phyloP scores from a whole-genome alignment of 805 yeast genomes.

The Pichia occidentalis region DNA sequence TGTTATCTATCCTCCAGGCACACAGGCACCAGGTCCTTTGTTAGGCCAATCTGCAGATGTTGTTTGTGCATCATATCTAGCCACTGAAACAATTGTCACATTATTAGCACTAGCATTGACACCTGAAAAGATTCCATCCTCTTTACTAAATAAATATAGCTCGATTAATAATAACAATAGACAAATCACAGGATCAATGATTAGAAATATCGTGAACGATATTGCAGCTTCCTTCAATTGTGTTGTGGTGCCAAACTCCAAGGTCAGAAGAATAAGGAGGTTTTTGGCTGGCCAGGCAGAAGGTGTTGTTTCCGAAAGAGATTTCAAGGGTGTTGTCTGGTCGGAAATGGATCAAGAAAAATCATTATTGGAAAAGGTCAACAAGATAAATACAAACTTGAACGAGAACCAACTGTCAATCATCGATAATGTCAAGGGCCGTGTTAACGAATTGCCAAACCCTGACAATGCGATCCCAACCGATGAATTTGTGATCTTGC shows the following conservation, averaged over 20 bases:
- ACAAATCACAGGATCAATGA: slow-evolving; percentile 56
- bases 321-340: slow-evolving; percentile 89
- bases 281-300: slow-evolving; percentile 95
- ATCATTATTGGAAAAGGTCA: slow-evolving; percentile 26
- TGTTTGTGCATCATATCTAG: slow-evolving; percentile 79
- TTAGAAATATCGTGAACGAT: slow-evolving; percentile 75
- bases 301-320: slow-evolving; percentile 85
- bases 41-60: slow-evolving; percentile 87
- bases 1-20: slow-evolving; percentile 69
- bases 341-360: slow-evolving; percentile 75
- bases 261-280: slow-evolving; percentile 85
- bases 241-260: slow-evolving; percentile 85
- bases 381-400: slow-evolving; percentile 33
- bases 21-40: slow-evolving; percentile 64
- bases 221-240: slow-evolving; percentile 82
- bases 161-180: slow-evolving; percentile 32
- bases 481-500: slow-evolving; percentile 61
- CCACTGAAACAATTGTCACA: slow-evolving; percentile 77
- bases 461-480: slow-evolving; percentile 57
- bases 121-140: slow-evolving; percentile 68
- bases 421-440: slow-evolving; percentile 31
- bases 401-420: slow-evolving; percentile 32
- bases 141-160: slow-evolving; percentile 32
- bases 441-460: slow-evolving; percentile 32
- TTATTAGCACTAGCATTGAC: slow-evolving; percentile 65